Evolutionary conservation across 2,329 filamentous ascomycete species (phyloP).

Genomic region (Sporothrix phasma): DNA sequence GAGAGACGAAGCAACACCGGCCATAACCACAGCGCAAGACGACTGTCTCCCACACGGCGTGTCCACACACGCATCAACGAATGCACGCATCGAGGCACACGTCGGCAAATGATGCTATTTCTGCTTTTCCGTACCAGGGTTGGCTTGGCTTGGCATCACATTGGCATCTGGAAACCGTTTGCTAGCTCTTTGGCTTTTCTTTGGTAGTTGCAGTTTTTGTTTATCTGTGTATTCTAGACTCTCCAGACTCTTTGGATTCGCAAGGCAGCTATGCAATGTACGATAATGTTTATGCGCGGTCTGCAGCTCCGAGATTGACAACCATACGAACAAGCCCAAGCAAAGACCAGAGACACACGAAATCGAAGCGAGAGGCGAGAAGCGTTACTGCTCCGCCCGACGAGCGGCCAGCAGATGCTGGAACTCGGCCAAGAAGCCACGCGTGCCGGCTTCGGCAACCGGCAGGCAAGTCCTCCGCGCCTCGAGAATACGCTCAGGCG

Average conservation of each 20-base stretch:
- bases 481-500: constrained; percentile 11
- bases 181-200: too few relatives aligned
- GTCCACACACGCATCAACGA: background rate
- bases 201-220: background rate
- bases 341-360: too few relatives aligned
- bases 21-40: background rate
- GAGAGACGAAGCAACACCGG: background rate
- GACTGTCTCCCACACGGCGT: background rate
- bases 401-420: constrained; percentile 1
- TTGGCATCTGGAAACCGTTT: background rate
- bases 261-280: background rate
- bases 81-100: background rate
- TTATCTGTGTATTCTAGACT: background rate
- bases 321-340: background rate
- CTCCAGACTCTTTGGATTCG: too few relatives aligned
- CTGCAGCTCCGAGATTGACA: too few relatives aligned
- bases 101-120: background rate
- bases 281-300: too few relatives aligned
- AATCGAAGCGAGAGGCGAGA: too few relatives aligned
- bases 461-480: constrained; percentile 8
- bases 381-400: background rate
- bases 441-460: constrained; percentile 8
- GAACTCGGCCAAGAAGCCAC: constrained; percentile 12
- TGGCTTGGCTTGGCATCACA: background rate
- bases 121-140: background rate